Evolutionary conservation across 371 early-diverging fungal species (phyloP), one percentile per base, ranked within the genome.

Genomic region (Mortierella sp.): DNA sequence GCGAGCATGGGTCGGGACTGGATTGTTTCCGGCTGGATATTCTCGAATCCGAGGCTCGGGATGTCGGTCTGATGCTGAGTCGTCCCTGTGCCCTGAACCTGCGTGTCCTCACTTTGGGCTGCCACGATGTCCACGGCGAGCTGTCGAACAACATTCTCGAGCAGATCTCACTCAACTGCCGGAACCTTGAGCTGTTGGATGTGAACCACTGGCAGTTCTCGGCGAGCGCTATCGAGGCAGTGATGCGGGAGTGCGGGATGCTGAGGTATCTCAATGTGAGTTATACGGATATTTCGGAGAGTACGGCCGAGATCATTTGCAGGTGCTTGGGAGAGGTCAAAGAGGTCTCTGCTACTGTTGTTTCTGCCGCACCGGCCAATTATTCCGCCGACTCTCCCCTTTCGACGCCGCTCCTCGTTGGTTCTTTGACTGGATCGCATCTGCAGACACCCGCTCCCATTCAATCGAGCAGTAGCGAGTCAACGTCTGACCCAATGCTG

Each of bases 171-270:
- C 66, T 55, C 41, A 83, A 83, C 22, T 83, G 83, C 31, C 68
- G 73, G 16, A 74, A 78, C 34, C 70, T 83, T 40, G 83, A 83
- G 58, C 47, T 83, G 37, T 61, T 83, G 70, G 83, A 83, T 64
- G 64, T 83, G 11, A 83, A 83, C 34, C 83, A 83, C 43, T 83
- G 83, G 83, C 78, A 78, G 65, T 83, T 83, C 66, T 78, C 79
- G 2, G 72, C 71, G 9, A 72, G 48, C 24, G 83, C 83, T 1
- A 72, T 83, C 26, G 79, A 83, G 64, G 71, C 55, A 13, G 83
- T 83, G 24, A 24, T 83, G 63, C 72, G 78, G 1, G 72, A 75
- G 22, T 83, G 83, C 9, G 68, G 75, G n/a, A 78, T 83, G 78
- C 68, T 83, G 24, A 61, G 70, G 50, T 78, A 83, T 53, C 73